Percentiles rank a stretch among this genome's conserved stretches.
Conservation (phyloP, 768 basidiomycete species). For the Termitomyces sp. region DNA sequence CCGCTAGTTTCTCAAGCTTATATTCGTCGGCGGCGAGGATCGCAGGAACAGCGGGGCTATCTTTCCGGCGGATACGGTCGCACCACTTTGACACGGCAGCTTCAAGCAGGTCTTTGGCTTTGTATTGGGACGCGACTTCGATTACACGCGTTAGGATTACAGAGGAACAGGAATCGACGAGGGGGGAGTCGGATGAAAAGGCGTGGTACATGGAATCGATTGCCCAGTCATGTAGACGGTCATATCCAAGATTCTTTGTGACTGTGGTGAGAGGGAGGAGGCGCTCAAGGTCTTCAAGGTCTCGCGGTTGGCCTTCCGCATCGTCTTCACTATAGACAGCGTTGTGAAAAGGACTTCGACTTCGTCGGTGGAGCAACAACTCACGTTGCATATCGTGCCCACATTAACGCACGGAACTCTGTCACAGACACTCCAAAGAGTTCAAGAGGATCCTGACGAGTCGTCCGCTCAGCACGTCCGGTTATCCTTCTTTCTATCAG, state of each 20-base stretch:
- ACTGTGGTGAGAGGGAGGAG: constrained; percentile 40
- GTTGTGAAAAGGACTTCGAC: background rate
- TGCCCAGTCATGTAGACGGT: constrained; percentile 39
- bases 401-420: constrained; percentile 47
- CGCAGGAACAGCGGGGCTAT: constrained; percentile 30
- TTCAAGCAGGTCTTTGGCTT: constrained; percentile 17
- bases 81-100: constrained; percentile 23
- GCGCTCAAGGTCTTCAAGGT: constrained; percentile 33
- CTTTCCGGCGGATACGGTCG: constrained; percentile 21
- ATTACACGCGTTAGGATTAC: constrained; percentile 24
- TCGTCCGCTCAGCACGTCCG: constrained; percentile 12
- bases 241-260: constrained; percentile 43
- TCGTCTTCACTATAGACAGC: constrained; percentile 33
- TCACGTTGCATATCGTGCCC: constrained; percentile 47
- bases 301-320: constrained; percentile 33
- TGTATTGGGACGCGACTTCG: constrained; percentile 20
- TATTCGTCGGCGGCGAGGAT: constrained; percentile 29
- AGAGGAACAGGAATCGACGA: constrained; percentile 29
- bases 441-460: constrained; percentile 32
- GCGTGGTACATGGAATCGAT: constrained; percentile 26
- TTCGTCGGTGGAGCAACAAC: constrained; percentile 14
- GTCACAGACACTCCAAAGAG: constrained; percentile 36
- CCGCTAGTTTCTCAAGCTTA: constrained; percentile 24
- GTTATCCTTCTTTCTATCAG: constrained; percentile 12
- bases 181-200: constrained; percentile 17